Base-by-base conservation (phyloP, 2,329 filamentous ascomycete genomes). In the Verticillium tricorpus region DNA sequence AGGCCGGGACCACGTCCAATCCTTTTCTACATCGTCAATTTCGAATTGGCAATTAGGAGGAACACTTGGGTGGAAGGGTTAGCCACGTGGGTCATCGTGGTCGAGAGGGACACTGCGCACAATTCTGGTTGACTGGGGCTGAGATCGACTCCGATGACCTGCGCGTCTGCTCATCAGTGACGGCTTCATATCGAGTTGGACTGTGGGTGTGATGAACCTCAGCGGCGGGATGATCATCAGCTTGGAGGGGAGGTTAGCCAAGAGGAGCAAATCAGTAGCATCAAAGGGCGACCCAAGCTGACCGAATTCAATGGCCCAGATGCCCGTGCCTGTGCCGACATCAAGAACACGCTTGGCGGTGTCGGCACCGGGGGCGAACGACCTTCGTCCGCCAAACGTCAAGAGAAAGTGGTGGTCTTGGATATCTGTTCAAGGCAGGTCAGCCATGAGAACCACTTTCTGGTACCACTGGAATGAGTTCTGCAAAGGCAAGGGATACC, bases 321-420 rank as follows among this genome's bases (percentile, higher is more conserved):
- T 67, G n/a, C 78, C 79, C 11, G 79, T 82, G 0, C 80, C 80
- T 2, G 78, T 81, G 19, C 80, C 80, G 52, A 80, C 66, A 67
- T 83, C 80, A 2, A 83, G 70, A 12, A 76, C 69, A 4, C 69
- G 71, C 12, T 61, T 55, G 14, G 71, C 54, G 5, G 64, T 65
- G 22, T 57, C 67, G 14, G 69, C 61, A 7, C 62, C 57, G 0
- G 75, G 75, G 5, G 65, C 67, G 0, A 69, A 40, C 35, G 63
- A 71, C 0, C 75, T 64, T 35, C 71, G 71, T 6, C 69, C 68
- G 1, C 70, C 67, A 17, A 73, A 67, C 0, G 72, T 75, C 7
- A 76, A 63, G 0, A 62, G 57, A 39, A 72, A 73, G 0, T 75
- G 62, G 45, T 74, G 69, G 61, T 76, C 73, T 65, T 76, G 73